Base-by-base conservation (phyloP, 306 rosid species). In the Arachis stenosperma region DNA sequence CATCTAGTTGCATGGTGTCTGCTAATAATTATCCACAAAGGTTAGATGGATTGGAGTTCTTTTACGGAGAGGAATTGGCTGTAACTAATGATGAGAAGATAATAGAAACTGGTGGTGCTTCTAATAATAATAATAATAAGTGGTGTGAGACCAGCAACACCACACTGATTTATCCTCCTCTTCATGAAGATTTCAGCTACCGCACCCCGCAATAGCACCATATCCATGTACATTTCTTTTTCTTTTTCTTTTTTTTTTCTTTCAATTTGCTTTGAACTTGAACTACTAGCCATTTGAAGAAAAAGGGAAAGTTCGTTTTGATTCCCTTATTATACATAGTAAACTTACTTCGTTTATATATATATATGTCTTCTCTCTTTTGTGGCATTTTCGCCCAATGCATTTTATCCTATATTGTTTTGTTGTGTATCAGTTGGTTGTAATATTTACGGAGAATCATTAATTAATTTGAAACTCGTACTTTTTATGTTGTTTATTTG, bases 31-130 rank as follows among this genome's bases (percentile, higher is more conserved):
- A 77, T 65, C 80, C 79, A 6, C 81, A 77, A 27, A 71, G 76
- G 37, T 57, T 79, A 39, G 81, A 81, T 6, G 90, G 92, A 84
- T 41, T 83, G 65, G 90, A 84, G 57, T 80, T 84, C 61, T 73
- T 88, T 2, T 79, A 65, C 52, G 86, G 80, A n/a, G 88, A 89
- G 5, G 90, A 79, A 50, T 59, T 79, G 55, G 55, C 1, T 2
- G 40, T 53, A 42, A 40, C 22, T 8, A 71, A 61, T 51, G 17
- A 5, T 37, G 15, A 52, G 52, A 77, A 69, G 63, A 61, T 62
- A 67, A n/a, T 39, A n/a, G 70, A 58, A 13, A 27, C 73, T 22
- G 15, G 61, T 59, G 70, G 51, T 65, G 68, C 67, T 70, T 67
- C 53, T 11, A 71, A 84, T 1, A 85, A 90, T 90, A 84, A 85